phyloP scores from a whole-genome alignment of 805 yeast genomes.

The Debaryomyces castellii region DNA sequence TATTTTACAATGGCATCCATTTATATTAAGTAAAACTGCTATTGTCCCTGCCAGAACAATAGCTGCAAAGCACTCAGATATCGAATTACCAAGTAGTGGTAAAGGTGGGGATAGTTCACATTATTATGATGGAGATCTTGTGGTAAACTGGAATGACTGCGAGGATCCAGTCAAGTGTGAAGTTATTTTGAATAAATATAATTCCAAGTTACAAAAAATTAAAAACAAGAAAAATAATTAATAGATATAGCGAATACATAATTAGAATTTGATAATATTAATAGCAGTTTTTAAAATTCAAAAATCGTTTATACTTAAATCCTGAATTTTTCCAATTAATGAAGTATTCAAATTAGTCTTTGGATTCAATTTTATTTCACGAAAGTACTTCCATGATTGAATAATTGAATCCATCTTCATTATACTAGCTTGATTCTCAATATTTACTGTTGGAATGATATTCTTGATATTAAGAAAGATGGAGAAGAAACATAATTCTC shows the following conservation, averaged over 20 bases:
- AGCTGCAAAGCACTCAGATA: conserved; percentile 23
- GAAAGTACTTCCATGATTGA: conserved; percentile 25
- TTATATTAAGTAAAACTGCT: conserved; percentile 67
- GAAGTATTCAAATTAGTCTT: neutral
- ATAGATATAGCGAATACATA: neutral
- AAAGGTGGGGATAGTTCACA: conserved; percentile 45
- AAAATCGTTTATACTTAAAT: conserved; percentile 16
- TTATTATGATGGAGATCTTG: conserved; percentile 66
- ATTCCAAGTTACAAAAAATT: conserved; percentile 8
- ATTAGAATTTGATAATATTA: neutral
- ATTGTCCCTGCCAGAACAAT: conserved; percentile 56
- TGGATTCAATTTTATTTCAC: conserved; percentile 12
- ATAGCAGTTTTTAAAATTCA: conserved; percentile 3
- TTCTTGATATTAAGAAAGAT: conserved; percentile 46
- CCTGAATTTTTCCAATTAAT: conserved; percentile 4
- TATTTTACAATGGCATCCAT: conserved; percentile 93
- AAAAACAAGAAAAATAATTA: conserved; percentile 3
- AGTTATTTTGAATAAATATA: conserved; percentile 35
- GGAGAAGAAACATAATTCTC: conserved; percentile 72
- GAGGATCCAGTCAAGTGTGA: conserved; percentile 52
- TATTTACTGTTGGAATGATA: conserved; percentile 80
- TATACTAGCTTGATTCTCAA: conserved; percentile 23
- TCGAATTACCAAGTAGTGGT: conserved; percentile 11
- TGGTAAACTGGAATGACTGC: conserved; percentile 63
- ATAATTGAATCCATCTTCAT: conserved; percentile 33